Evolutionary conservation across 345 rosid species (phyloP), one percentile per base, ranked within the genome.

Genomic region (Eucalyptus coolabah): DNA sequence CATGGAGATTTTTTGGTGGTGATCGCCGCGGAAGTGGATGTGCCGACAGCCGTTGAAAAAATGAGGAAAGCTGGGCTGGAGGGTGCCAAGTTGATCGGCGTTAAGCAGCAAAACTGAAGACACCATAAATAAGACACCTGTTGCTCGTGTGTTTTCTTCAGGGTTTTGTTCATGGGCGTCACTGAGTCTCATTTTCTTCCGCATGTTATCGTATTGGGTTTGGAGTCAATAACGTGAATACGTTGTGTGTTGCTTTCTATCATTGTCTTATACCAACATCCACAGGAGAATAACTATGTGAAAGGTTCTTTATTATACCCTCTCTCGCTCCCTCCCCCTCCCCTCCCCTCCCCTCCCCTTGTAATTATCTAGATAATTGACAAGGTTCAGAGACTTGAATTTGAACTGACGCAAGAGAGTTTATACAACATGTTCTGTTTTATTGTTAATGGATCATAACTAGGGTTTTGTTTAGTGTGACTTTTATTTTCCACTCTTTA

Each of bases 11-110:
- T 18, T 4, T 9, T 69, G 44, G 81, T 34, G 6, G 81, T 69
- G 81, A 69, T 69, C 13, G 81, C 81, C 4, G 26, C 6, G 24
- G 11, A 32, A 11, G 19, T 69, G 2, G 44, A 69, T 10, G 81
- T 3, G 26, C 2, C 2, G 26, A 69, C 14, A 2, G 44, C 14
- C 14, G 8, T 69, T 13, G 26, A 9, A 0, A 34, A 34, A 3
- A 69, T 69, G 3, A 69, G 81, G 81, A 69, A 18, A 4, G 44
- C 81, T 19, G 44, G 81, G 44, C 40, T 69, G 24, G 3, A 0
- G 7, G 81, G 5, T 34, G 81, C 81, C 7, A 11, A 69, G 81
- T 69, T 69, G 81, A 9, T 32, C 42, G 2, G 26, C 13, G 81
- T 69, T 10, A 23, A 69, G 81, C 14, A 7, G 19, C 81, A 34